Evolutionary conservation across 345 rosid species (phyloP), one percentile per base, ranked within the genome.

Genomic region (Arabis hirsuta): DNA sequence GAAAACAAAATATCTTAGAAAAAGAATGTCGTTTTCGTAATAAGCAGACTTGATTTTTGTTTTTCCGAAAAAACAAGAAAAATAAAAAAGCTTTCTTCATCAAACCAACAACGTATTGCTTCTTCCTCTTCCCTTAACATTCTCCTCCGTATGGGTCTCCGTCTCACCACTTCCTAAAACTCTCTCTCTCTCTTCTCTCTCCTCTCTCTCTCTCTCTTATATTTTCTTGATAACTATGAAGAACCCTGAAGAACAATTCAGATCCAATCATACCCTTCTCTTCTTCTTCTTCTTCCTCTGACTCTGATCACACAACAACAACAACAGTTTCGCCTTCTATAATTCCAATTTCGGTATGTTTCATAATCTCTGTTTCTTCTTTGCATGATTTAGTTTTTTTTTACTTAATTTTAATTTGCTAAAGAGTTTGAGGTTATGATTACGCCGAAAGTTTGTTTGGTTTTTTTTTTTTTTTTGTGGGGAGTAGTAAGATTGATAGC

Each of bases 11-110:
- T 73, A 73, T 64, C 73, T 46, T 42, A 46, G 24, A 0, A 67
- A 66, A 55, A 75, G 69, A 69, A 69, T 76, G 79, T 69, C 79
- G 73, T 61, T 75, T 53, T 75, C 69, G 74, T 75, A 68, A 75
- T 61, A 54, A 76, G 51, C 54, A 54, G 64, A 76, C 70, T 69
- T 60, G 53, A 16, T 46, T 2, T 36, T 9, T 59, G 8, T 56
- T 56, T 73, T 66, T 42, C 48, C 47, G 8, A 4, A 67, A 67
- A 73, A 65, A 16, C 16, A 16, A 29, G 10, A 45, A 59, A 56
- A 48, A 24, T 16, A 65, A 73, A 67, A 46, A 69, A 31, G 38
- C 60, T 69, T 36, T 62, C 70, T 27, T 69, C 71, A 38, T 69
- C 59, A 68, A 45, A 45, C 11, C 24, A 62, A 62, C 65, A 62